Conservation (phyloP, 139 green algal genomes). For the Closterium sp. region DNA sequence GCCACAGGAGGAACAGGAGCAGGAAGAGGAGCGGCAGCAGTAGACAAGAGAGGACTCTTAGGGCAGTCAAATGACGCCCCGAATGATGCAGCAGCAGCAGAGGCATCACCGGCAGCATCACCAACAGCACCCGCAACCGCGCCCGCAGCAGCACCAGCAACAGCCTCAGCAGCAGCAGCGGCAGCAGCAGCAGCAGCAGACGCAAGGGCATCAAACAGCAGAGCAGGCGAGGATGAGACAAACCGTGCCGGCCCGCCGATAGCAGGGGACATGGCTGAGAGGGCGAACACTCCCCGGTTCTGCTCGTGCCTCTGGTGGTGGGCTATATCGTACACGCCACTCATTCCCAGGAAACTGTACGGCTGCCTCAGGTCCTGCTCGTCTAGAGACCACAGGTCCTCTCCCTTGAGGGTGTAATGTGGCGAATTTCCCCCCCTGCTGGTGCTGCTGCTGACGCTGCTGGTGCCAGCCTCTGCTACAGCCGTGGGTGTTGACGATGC, state of each 20-base stretch:
- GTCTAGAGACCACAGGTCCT: background rate
- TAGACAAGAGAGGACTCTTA: background rate
- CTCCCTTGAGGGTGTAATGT: background rate
- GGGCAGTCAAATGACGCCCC: background rate
- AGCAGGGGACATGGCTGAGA: constrained; percentile 44
- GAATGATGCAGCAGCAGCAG: background rate
- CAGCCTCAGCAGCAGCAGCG: background rate
- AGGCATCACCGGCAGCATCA: too few species aligned
- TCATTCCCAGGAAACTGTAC: constrained; percentile 30
- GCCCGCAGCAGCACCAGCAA: background rate
- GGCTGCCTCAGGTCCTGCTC: constrained; percentile 23
- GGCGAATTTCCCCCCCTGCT: background rate
- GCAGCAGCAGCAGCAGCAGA: background rate
- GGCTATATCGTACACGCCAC: constrained; percentile 40
- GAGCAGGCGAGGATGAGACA: constrained; percentile 13
- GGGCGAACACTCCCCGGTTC: constrained; percentile 22
- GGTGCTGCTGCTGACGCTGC: background rate
- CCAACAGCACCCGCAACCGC: background rate
- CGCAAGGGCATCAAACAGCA: constrained; percentile 20
- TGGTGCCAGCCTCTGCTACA: too few species aligned
- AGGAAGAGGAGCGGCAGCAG: background rate
- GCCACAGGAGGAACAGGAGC: too few species aligned
- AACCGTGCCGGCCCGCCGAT: constrained; percentile 22
- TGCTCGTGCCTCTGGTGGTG: constrained; percentile 34
- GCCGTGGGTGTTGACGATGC: background rate